Evolutionary conservation across 768 basidiomycete species (phyloP).

Genomic region (Russula emetica): DNA sequence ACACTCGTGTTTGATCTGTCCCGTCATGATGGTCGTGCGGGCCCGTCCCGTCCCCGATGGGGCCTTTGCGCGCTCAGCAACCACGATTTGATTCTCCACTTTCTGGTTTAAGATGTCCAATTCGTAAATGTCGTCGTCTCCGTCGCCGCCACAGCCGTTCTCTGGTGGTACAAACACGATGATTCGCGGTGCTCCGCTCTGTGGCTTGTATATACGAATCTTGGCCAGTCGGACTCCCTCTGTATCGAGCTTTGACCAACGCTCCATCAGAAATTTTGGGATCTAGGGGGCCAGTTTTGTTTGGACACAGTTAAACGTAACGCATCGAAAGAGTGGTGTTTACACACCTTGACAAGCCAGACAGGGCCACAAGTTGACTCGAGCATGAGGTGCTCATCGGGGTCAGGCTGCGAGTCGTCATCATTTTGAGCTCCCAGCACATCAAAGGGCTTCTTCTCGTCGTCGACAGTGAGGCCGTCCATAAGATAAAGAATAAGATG

Average conservation of each 20-base stretch:
- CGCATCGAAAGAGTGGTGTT: conserved; percentile 5
- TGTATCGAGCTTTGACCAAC: conserved; percentile 71
- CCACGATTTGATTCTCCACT: conserved; percentile 81
- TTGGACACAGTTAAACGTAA: background rate
- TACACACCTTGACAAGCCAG: conserved; percentile 78
- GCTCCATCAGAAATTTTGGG: conserved; percentile 80
- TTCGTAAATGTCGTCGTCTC: conserved; percentile 63
- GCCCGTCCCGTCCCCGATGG: conserved; percentile 49
- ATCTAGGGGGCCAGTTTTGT: conserved; percentile 45
- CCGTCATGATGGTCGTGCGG: conserved; percentile 72
- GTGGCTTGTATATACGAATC: conserved; percentile 65
- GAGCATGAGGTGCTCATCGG: conserved; percentile 78
- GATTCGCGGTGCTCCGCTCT: conserved; percentile 51
- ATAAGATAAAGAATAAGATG: conserved; percentile 9
- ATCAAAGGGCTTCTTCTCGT: conserved; percentile 74
- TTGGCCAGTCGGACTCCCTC: conserved; percentile 81
- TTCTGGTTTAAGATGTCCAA: conserved; percentile 82
- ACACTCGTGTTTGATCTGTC: conserved; percentile 77
- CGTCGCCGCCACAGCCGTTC: conserved; percentile 47
- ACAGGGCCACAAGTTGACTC: conserved; percentile 71
- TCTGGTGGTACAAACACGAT: conserved; percentile 63
- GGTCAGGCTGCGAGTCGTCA: conserved; percentile 67
- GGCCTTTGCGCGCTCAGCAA: conserved; percentile 77
- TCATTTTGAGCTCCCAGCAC: conserved; percentile 45
- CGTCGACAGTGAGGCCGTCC: conserved; percentile 38